Conservation (phyloP, 2,329 filamentous ascomycete genomes). For the Sclerotinia borealis region DNA sequence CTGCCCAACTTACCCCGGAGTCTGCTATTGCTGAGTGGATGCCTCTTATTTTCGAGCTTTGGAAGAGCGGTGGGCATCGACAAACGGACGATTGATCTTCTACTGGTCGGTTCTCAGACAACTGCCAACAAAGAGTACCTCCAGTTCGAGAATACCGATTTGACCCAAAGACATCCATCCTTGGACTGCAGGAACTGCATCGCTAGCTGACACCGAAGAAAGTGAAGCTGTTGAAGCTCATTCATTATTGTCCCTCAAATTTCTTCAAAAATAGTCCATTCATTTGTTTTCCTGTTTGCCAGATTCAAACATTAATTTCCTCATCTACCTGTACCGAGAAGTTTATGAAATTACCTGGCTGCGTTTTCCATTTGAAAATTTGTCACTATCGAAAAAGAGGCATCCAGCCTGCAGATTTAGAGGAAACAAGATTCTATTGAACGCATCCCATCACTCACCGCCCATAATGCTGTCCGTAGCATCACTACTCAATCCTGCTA, state of each 20-base stretch:
- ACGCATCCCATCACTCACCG: conserved; percentile 21
- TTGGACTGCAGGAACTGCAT: conserved; percentile 26
- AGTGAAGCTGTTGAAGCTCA: conserved; percentile 20
- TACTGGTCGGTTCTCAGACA: conserved; percentile 42
- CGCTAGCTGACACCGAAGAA: conserved; percentile 24
- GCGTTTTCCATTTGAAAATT: conserved; percentile 15
- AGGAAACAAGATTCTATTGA: conserved; percentile 18
- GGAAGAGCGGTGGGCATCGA: conserved; percentile 44
- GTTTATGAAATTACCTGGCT: conserved; percentile 11
- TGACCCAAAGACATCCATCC: conserved; percentile 23
- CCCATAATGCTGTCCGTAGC: conserved; percentile 55
- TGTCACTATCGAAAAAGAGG: conserved; percentile 20
- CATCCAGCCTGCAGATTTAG: conserved; percentile 26
- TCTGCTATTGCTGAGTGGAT: conserved; percentile 23
- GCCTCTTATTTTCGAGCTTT: conserved; percentile 36
- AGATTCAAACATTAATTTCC: conserved; percentile 21
- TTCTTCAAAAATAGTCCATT: conserved; percentile 19
- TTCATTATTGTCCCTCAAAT: conserved; percentile 19
- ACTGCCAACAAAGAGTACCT: conserved; percentile 41
- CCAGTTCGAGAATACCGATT: conserved; percentile 36
- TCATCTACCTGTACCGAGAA: conserved; percentile 20
- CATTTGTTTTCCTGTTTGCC: conserved; percentile 26
- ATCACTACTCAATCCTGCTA: conserved; percentile 58
- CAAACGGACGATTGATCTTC: conserved; percentile 40
- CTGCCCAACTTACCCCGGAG: conserved; percentile 19